Percentiles rank a stretch among this genome's conserved stretches.
phyloP scores from a whole-genome alignment of 139 green algal genomes.

The Coccomyxa sp. region DNA sequence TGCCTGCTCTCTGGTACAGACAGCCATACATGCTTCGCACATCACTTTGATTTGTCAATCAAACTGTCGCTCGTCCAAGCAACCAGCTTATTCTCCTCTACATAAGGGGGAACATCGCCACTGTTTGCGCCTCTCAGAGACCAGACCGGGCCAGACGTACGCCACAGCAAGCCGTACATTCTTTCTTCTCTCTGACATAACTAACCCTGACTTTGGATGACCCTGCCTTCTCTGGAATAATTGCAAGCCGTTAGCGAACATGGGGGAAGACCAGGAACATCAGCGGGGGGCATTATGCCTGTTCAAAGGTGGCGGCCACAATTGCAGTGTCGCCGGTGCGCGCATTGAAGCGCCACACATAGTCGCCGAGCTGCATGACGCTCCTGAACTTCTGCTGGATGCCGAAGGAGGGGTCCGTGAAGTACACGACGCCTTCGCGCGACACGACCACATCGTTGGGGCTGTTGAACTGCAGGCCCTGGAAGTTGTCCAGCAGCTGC shows the following conservation, averaged over 20 bases:
- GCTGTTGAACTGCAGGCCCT: constrained; percentile 1
- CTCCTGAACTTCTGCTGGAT: neutral
- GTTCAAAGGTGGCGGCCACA: neutral
- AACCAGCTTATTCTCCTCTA: neutral
- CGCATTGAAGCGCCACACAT: neutral
- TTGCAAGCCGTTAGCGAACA: too few relatives aligned
- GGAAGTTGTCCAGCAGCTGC: neutral
- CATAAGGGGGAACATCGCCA: too few relatives aligned
- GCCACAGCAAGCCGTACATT: too few relatives aligned
- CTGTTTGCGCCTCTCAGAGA: too few relatives aligned
- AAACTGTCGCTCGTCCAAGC: neutral
- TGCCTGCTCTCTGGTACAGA: neutral
- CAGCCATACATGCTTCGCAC: neutral
- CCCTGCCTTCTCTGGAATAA: too few relatives aligned
- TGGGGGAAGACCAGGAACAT: too few relatives aligned
- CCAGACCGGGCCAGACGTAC: too few relatives aligned
- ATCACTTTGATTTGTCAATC: neutral
- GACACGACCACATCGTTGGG: neutral
- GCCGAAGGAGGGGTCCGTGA: neutral
- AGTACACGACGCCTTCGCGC: neutral
- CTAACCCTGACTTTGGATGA: too few relatives aligned
- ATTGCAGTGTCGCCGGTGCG: neutral
- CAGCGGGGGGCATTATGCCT: neutral
- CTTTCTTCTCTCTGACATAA: too few relatives aligned
- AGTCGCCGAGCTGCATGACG: neutral